phyloP scores from a whole-genome alignment of 2,329 filamentous ascomycete genomes.

The Aspergillus uvarum region DNA sequence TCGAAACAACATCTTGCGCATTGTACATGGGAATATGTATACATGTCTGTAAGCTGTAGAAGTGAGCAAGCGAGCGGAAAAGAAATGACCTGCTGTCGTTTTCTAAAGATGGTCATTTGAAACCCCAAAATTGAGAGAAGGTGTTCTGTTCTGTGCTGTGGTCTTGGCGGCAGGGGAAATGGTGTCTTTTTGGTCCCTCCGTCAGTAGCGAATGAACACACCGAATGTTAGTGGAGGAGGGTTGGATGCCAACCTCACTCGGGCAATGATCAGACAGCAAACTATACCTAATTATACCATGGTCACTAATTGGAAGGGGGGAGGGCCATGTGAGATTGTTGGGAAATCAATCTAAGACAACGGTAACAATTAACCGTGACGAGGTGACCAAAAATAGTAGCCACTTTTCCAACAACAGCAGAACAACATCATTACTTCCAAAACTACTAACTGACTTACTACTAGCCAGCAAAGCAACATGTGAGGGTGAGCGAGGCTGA shows the following conservation, averaged over 20 bases:
- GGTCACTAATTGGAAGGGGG: not conserved
- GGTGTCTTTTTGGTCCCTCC: not conserved
- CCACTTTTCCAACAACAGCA: not conserved
- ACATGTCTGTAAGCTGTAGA: no score
- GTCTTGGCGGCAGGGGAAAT: not conserved
- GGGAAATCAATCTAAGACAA: constrained; percentile 10
- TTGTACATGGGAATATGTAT: no score
- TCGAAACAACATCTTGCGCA: no score
- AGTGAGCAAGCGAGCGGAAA: no score
- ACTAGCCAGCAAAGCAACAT: not conserved
- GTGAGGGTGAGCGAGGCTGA: constrained; percentile 16
- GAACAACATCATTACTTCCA: not conserved
- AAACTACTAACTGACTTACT: no score
- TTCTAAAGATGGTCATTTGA: no score
- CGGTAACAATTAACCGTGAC: constrained; percentile 14
- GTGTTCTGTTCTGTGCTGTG: not conserved
- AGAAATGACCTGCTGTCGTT: no score
- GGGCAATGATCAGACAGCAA: constrained; percentile 2
- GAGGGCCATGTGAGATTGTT: constrained; percentile 2
- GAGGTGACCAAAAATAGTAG: constrained; percentile 23
- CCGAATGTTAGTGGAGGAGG: not conserved
- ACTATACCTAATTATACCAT: not conserved
- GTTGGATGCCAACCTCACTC: not conserved
- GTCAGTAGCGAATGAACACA: not conserved
- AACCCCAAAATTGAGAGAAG: not conserved